Evolutionary conservation across 495 filamentous ascomycete genomes (phyloP), one percentile per base, ranked within the genome.

Genomic region (Baudoinia panamericana): DNA sequence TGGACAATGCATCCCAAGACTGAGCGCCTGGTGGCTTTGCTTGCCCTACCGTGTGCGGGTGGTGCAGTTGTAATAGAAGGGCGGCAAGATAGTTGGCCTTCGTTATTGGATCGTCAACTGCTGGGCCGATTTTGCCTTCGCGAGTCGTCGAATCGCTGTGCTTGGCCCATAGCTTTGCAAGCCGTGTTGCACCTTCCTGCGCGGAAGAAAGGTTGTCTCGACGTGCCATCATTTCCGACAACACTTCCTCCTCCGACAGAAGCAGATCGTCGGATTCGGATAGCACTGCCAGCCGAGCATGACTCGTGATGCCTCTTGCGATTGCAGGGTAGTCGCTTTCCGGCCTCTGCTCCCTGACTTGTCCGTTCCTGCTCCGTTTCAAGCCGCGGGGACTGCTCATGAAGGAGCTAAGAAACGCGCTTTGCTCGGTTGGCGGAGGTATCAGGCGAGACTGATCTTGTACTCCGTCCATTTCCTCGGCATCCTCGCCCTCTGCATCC

Each of bases 61-160:
- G 79, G 50, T 85, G 80, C 23, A 92, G 67, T 38, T 72, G 72
- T 16, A 93, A 66, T 7, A 84, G 63, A 11, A 93, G 60, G 13
- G 70, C 72, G 20, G 73, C 75, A 7, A 93, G 37, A 52, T 78
- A 90, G 43, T 70, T 72, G 10, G 86, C 82, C 54, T 86, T 86
- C 30, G 71, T 69, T 23, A 84, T 64, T 13, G 64, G 28, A 10
- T 55, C 56, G 10, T 38, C 30, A 7, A 25, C 3, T 6, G 30
- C 37, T 8, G 45, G 44, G 16, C 38, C 49, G 3, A 49, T 7
- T n/a, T 10, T 28, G 30, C 39, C 39, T n/a, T 34, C 30, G 17
- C 27, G 36, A 10, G 48, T 48, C 30, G 25, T 36, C 2, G 23
- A 5, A 8, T 38, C 41, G 12, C 10, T 18, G 12, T 45, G 39